phyloP scores from a whole-genome alignment of 1,284 basidiomycete genomes.

The Anthracocystis setariae region DNA sequence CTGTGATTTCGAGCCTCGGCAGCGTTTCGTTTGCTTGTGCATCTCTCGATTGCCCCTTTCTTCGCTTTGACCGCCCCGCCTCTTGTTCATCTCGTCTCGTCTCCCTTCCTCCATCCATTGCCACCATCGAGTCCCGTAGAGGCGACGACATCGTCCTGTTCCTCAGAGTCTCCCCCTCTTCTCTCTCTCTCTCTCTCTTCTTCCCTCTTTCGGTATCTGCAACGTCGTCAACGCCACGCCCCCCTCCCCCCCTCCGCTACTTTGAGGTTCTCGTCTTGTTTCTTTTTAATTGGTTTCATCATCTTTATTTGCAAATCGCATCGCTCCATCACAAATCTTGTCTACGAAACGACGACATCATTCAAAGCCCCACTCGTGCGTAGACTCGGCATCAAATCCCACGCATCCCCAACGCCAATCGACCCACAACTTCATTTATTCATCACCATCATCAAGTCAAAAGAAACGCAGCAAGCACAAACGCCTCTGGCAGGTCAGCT shows the following conservation, averaged over 20 bases:
- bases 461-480: slow-evolving; percentile 6
- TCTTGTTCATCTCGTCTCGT: slow-evolving; percentile 3
- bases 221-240: background rate
- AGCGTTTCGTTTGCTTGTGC: too few relatives aligned
- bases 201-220: too few relatives aligned
- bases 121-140: too few relatives aligned
- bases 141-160: slow-evolving; percentile 15
- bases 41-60: background rate
- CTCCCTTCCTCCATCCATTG: slow-evolving; percentile 13
- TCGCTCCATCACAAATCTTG: background rate
- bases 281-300: slow-evolving; percentile 5
- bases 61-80: background rate
- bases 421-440: slow-evolving; percentile 3
- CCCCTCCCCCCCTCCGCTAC: background rate
- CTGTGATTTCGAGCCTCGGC: too few relatives aligned
- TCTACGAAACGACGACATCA: background rate
- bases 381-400: background rate
- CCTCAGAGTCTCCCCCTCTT: slow-evolving; percentile 4
- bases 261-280: background rate
- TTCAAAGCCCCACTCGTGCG: background rate
- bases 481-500: slow-evolving; percentile 25
- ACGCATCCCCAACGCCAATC: too few relatives aligned
- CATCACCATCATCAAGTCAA: too few relatives aligned
- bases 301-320: slow-evolving; percentile 6
- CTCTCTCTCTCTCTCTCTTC: slow-evolving; percentile 9